Evolutionary conservation across 78 protist species (phyloP).

Genomic region (Emiliania huxleyi): DNA sequence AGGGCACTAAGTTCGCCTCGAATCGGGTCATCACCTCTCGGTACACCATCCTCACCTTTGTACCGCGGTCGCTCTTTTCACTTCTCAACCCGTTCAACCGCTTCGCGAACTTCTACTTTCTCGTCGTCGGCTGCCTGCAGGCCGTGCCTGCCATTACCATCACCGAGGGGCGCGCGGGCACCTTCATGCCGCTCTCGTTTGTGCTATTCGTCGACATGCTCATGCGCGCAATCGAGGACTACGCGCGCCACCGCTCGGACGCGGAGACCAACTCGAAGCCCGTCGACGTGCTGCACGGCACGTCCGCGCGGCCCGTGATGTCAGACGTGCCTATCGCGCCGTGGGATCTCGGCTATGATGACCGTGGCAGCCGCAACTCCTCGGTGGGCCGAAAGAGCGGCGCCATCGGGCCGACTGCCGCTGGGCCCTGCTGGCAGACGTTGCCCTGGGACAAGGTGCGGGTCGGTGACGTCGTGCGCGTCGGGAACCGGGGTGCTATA

Average conservation of each 20-base stretch:
- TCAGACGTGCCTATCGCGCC: neutral
- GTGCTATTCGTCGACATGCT: neutral
- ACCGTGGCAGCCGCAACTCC: no score
- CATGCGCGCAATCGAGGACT: neutral
- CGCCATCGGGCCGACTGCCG: no score
- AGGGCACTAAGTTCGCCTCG: neutral
- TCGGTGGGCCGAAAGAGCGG: neutral
- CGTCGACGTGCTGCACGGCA: neutral
- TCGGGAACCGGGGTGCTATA: neutral
- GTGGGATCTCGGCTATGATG: no score
- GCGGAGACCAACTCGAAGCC: neutral
- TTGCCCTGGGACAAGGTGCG: neutral
- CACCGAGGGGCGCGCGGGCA: neutral
- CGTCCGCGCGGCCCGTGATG: neutral
- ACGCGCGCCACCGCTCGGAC: neutral
- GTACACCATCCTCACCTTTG: neutral
- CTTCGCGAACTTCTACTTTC: neutral
- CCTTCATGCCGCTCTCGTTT: neutral
- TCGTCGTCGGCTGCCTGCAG: neutral
- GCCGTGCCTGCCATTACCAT: neutral
- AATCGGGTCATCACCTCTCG: neutral
- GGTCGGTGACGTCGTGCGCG: slow-evolving; percentile 12
- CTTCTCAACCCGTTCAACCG: neutral
- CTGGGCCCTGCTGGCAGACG: neutral
- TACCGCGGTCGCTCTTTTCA: neutral